Conservation (phyloP, 106 monocot species). For the Apostasia ramifera region DNA sequence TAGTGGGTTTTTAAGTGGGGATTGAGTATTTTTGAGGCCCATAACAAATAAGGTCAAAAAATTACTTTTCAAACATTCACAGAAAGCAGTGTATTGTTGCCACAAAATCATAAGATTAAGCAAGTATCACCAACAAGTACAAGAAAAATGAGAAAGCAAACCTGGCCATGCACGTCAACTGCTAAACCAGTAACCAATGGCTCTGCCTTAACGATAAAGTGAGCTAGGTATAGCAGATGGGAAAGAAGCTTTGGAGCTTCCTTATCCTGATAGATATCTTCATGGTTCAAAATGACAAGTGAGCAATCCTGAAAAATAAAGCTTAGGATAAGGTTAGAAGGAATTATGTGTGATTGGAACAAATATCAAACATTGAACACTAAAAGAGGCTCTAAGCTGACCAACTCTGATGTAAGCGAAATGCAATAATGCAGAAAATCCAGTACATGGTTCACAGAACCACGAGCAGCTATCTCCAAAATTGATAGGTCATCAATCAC, state of each 20-base stretch:
- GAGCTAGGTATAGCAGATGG: conserved; percentile 31
- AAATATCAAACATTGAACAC: neutral
- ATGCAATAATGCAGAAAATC: conserved; percentile 77
- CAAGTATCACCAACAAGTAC: neutral
- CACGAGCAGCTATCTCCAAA: conserved; percentile 67
- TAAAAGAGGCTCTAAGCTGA: conserved; percentile 15
- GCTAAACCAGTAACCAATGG: conserved; percentile 81
- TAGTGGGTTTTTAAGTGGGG: too few species aligned
- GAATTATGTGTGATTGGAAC: neutral
- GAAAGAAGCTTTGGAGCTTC: conserved; percentile 29
- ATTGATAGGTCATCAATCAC: conserved; percentile 87
- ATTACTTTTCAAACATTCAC: too few species aligned
- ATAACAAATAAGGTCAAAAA: too few species aligned
- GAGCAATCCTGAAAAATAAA: conserved; percentile 49
- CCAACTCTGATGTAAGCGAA: conserved; percentile 53
- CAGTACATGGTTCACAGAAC: conserved; percentile 55
- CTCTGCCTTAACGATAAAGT: conserved; percentile 38
- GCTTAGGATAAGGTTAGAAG: neutral
- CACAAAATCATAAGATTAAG: neutral
- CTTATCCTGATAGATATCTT: conserved; percentile 59
- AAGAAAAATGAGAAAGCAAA: neutral
- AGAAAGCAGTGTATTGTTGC: too few species aligned
- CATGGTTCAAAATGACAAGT: conserved; percentile 71
- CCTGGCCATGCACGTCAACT: conserved; percentile 94
- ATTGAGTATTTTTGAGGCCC: too few species aligned